Percentiles rank a stretch among this genome's conserved stretches.
Evolutionary conservation across 169 alveolate genomes (phyloP).

Genomic region (Plasmodium knowlesi): DNA sequence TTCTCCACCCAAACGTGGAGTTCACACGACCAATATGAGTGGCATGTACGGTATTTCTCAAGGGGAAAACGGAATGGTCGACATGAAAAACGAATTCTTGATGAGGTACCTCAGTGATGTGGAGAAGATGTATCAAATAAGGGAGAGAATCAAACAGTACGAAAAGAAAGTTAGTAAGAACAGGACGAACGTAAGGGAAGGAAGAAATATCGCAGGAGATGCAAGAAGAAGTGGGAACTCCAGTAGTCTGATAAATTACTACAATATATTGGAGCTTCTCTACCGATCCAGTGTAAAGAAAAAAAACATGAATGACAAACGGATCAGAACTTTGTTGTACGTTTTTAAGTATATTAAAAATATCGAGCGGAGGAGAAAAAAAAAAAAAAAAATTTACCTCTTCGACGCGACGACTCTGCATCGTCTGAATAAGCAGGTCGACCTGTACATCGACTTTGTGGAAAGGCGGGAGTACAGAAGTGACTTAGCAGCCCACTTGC

Average conservation of each 20-base stretch:
- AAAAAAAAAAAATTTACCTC: slow-evolving; percentile 14
- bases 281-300: slow-evolving; percentile 34
- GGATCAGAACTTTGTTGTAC: slow-evolving; percentile 36
- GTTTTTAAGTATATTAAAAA: slow-evolving; percentile 53
- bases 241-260: not conserved
- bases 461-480: slow-evolving; percentile 38
- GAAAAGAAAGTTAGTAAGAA: not conserved
- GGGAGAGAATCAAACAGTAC: slow-evolving; percentile 6
- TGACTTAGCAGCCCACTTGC: slow-evolving; percentile 2
- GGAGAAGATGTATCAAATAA: slow-evolving; percentile 26
- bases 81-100: not conserved
- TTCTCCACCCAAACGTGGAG: not conserved
- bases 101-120: slow-evolving; percentile 29
- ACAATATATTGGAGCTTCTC: slow-evolving; percentile 40
- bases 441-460: slow-evolving; percentile 35
- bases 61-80: not conserved
- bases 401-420: slow-evolving; percentile 17
- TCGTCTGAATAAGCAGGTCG: slow-evolving; percentile 47
- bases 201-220: not conserved
- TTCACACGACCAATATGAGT: not conserved
- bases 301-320: slow-evolving; percentile 22
- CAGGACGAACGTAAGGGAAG: not conserved
- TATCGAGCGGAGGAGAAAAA: slow-evolving; percentile 23
- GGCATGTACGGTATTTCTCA: not conserved
- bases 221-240: not conserved